Percentiles rank a stretch among this genome's conserved stretches.
phyloP scores from a whole-genome alignment of 2,329 filamentous ascomycete species.

The Cadophora gregata region DNA sequence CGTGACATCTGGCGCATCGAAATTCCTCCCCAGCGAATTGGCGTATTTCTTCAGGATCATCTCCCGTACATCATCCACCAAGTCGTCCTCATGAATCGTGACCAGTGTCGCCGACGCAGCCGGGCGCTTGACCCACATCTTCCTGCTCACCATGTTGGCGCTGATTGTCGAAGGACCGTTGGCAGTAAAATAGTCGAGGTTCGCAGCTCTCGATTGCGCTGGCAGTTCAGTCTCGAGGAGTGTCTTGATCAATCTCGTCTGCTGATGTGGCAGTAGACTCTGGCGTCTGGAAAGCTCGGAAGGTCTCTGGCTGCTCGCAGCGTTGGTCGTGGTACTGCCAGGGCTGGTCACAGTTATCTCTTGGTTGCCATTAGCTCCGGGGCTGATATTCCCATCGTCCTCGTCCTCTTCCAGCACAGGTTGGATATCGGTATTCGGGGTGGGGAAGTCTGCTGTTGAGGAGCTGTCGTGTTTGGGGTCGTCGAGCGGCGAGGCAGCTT shows the following conservation, averaged over 20 bases:
- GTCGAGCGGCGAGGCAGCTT: conserved; percentile 22
- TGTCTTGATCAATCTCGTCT: conserved; percentile 56
- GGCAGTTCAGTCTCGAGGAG: conserved; percentile 54
- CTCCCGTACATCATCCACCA: conserved; percentile 94
- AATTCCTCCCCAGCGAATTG: conserved; percentile 87
- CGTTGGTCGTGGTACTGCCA: conserved; percentile 11
- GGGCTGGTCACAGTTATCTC: conserved; percentile 12
- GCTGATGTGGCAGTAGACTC: conserved; percentile 53
- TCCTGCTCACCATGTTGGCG: conserved; percentile 67
- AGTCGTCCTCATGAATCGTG: conserved; percentile 81
- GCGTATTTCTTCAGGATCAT: conserved; percentile 91
- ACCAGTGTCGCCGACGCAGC: conserved; percentile 87
- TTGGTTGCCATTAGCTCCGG: conserved; percentile 6
- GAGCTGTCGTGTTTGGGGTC: conserved; percentile 38
- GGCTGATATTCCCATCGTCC: conserved; percentile 21
- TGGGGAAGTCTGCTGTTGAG: conserved; percentile 41
- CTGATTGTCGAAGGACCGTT: conserved; percentile 42
- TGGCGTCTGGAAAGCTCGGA: conserved; percentile 44
- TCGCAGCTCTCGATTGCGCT: conserved; percentile 44
- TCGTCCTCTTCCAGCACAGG: conserved; percentile 36
- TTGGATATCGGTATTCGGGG: conserved; percentile 41
- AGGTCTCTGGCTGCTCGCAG: conserved; percentile 33
- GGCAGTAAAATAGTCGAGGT: conserved; percentile 43
- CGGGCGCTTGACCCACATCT: conserved; percentile 94
- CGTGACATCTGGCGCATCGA: conserved; percentile 88